Evolutionary conservation across 768 basidiomycete genomes (phyloP).

Genomic region (Boletus edulis): DNA sequence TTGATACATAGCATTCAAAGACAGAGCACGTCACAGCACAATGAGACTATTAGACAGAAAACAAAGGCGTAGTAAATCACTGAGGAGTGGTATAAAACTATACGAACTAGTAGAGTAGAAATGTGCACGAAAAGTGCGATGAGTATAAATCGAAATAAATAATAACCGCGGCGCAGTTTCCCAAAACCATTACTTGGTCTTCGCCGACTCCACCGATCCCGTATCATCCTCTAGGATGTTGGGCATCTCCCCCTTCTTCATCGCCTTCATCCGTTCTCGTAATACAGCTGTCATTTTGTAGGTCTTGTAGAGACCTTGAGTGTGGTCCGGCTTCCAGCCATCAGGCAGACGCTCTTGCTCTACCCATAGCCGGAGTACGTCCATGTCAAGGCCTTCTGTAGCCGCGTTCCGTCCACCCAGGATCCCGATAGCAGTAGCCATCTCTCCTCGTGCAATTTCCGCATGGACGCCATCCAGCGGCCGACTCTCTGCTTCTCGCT

Average conservation of each 20-base stretch:
- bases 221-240: conserved; percentile 20
- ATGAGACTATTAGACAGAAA: no score
- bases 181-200: conserved; percentile 16
- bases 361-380: conserved; percentile 51
- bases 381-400: conserved; percentile 43
- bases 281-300: conserved; percentile 28
- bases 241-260: conserved; percentile 16
- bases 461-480: conserved; percentile 46
- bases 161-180: neutral
- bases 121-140: neutral
- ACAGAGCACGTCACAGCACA: no score
- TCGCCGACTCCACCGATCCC: neutral
- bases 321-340: conserved; percentile 33
- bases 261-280: conserved; percentile 26
- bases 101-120: neutral
- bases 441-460: conserved; percentile 67
- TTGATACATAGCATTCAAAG: no score
- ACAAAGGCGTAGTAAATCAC: no score
- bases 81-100: neutral
- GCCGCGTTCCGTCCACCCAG: conserved; percentile 33
- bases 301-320: conserved; percentile 28
- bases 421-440: conserved; percentile 61
- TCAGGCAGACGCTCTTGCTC: conserved; percentile 49
- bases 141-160: conserved; percentile 7
- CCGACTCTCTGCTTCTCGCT: conserved; percentile 45